Conservation (phyloP, 2,329 filamentous ascomycete species). For the Apiospora malaysiana region DNA sequence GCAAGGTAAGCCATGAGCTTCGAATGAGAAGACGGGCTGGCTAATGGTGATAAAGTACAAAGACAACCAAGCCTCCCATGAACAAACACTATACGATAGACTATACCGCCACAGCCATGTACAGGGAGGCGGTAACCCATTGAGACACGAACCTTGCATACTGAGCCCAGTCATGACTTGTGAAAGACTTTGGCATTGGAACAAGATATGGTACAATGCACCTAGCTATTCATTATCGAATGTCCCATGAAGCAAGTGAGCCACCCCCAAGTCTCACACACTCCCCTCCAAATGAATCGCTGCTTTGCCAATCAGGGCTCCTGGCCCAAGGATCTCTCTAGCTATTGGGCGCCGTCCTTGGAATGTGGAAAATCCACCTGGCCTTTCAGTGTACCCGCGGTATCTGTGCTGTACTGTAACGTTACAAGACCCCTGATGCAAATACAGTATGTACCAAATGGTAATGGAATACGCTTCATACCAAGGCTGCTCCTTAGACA, state of each 20-base stretch:
- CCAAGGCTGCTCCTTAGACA: not conserved
- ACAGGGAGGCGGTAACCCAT: not conserved
- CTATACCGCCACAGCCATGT: too few relatives aligned
- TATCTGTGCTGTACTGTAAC: not conserved
- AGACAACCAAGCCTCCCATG: not conserved
- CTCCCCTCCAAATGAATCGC: not conserved
- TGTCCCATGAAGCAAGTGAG: not conserved
- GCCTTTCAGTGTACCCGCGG: not conserved
- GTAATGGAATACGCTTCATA: not conserved
- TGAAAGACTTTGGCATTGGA: not conserved
- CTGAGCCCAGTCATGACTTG: not conserved
- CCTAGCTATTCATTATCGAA: too few relatives aligned
- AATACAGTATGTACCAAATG: constrained; percentile 2
- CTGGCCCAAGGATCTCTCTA: not conserved
- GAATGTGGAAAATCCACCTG: not conserved
- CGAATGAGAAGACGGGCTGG: not conserved
- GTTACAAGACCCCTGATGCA: not conserved
- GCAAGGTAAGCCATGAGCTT: too few relatives aligned
- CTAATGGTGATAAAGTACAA: not conserved
- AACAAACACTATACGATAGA: not conserved
- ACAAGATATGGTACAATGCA: not conserved
- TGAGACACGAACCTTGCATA: not conserved
- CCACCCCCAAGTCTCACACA: not conserved
- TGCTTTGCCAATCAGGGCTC: not conserved
- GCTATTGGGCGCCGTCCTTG: not conserved